Base-by-base conservation (phyloP, 2,329 filamentous ascomycete genomes). In the Shiraia sp. region DNA sequence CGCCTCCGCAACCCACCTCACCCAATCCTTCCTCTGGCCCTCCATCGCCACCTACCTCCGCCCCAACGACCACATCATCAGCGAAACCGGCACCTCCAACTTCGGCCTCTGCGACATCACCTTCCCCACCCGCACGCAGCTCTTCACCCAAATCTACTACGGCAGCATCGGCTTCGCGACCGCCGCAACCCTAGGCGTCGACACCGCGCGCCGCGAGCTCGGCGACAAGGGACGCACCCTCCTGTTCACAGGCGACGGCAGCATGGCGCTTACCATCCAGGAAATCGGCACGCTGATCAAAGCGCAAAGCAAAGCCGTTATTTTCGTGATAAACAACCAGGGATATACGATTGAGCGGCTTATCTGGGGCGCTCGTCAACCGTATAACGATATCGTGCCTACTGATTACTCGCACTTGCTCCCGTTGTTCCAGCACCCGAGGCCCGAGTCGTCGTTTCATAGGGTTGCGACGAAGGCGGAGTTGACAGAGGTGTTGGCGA, bases 211-310 rank as follows among this genome's bases (percentile, higher is more conserved):
- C 3, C 63, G 66, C 14, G 79, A 83, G 41, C 57, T 75, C 10
- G 45, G 55, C 33, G 28, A 42, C 6, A 31, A 31, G 9, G 59
- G 65, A 4, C 42, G 79, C 39, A 79, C 80, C 0, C 72, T 84
- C 8, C 65, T 85, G 2, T 73, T 82, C 46, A 82, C 82, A 24
- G 82, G 82, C 4, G 82, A 85, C 37, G 83, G 83, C 3, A 83
- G 80, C 47, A 76, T 87, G 44, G 79, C 85, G 49, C 79, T 87
- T 69, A 87, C 83, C 0, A 81, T 77, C 0, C 84, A 87, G 58
- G 83, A 86, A 49, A 69, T 88, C 3, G 78, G 79, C 9, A 84
- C 81, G 2, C 85, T 86, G 53, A 80, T 87, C 51, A 64, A 64
- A 36, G 53, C 65, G 2, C 51, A 65, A 6, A 51, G 68, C 13